phyloP scores from a whole-genome alignment of 257 asterid species.

The Perilla frutescens region DNA sequence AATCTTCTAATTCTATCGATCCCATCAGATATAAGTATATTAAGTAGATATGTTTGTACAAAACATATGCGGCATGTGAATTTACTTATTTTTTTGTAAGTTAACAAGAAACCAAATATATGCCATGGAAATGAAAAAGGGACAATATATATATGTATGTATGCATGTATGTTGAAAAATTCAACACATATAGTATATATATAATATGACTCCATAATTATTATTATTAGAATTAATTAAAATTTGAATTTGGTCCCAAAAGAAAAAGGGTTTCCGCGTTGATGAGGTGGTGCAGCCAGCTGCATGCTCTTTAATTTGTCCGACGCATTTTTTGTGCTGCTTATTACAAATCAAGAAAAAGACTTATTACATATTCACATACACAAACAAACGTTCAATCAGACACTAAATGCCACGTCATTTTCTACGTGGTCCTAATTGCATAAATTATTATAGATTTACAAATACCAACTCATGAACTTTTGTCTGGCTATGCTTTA shows the following conservation, averaged over 20 bases:
- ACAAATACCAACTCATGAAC: neutral
- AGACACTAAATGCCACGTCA: neutral
- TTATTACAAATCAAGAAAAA: neutral
- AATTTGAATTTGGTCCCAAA: neutral
- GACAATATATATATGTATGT: no score
- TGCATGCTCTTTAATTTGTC: constrained; percentile 28
- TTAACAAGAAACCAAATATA: no score
- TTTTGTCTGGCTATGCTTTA: no score
- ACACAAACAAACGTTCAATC: neutral
- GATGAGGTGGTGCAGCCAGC: neutral
- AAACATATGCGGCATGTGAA: no score
- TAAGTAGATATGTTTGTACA: no score
- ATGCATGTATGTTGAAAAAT: no score
- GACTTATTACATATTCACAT: neutral
- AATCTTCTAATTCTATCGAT: no score
- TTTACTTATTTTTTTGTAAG: no score
- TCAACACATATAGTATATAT: no score
- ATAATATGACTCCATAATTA: neutral
- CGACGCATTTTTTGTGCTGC: neutral
- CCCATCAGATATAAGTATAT: no score
- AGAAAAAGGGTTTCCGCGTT: constrained; percentile 16
- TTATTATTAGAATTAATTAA: neutral
- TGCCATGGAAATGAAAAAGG: no score
- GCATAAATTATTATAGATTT: neutral
- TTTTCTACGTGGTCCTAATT: constrained; percentile 25